Base-by-base conservation (phyloP, 768 basidiomycete genomes). In the Rhodotorula paludigena region DNA sequence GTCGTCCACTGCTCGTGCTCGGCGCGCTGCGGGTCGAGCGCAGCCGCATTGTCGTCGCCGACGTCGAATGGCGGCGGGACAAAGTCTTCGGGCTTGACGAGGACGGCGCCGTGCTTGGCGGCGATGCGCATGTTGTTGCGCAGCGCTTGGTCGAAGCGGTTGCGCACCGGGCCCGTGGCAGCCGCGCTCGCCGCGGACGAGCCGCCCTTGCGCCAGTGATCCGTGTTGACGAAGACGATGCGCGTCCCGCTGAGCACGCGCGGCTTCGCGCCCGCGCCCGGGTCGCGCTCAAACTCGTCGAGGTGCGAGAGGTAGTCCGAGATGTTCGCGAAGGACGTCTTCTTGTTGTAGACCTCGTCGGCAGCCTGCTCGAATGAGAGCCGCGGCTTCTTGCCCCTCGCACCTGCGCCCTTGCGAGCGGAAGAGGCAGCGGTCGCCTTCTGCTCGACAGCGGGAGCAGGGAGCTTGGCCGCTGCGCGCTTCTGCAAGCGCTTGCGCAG, bases 161-260 rank as follows among this genome's bases (percentile, higher is more conserved):
- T 68, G 10, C 58, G 45, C 4, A 16, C n/a, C 30, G 51, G 42
- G 16, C 25, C 41, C 28, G 53, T 15, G 14, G 30, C 28, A 2
- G 36, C 16, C 25, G 39, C 20, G 5, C n/a, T 10, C 14, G 44
- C 44, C 15, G 15, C 21, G 16, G 44, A 15, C 8, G 16, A 8
- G 44, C 16, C 21, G 44, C 8, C 20, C 11, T 16, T 33, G 44
- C 41, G 53, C 67, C 67, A 68, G 47, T 68, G 62, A 35, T 68
- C 67, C 3, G 67, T 41, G 52, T 68, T 68, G 57, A 68, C 57
- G 53, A 68, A 60, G 25, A 33, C 20, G 53, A 68, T 25, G 21
- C 67, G 39, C 18, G 45, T 56, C 0, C 67, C 67, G 33, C n/a
- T 11, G 20, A 68, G 58, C 21, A 23, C 2, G 21, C 33, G 32